phyloP scores from a whole-genome alignment of 768 basidiomycete species.

The Lentinula sp. region DNA sequence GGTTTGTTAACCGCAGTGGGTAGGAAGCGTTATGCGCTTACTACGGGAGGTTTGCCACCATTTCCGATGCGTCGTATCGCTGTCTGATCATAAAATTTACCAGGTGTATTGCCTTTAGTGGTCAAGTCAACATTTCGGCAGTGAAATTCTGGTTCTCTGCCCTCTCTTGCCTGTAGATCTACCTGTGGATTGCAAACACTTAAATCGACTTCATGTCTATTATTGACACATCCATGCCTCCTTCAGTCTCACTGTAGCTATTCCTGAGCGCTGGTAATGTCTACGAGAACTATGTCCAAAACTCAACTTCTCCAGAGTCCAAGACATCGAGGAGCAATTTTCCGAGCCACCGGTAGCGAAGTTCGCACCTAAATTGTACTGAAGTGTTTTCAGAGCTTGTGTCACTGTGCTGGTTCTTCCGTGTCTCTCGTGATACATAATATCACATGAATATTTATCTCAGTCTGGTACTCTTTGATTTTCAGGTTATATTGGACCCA shows the following conservation, averaged over 20 bases:
- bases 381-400: too few relatives aligned
- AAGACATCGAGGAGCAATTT: background rate
- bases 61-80: background rate
- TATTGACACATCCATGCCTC: too few relatives aligned
- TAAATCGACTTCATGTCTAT: background rate
- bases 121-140: background rate
- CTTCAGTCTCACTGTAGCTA: too few relatives aligned
- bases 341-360: background rate
- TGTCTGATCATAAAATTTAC: background rate
- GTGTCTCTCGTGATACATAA: too few relatives aligned
- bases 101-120: conserved; percentile 7
- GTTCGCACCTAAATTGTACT: background rate
- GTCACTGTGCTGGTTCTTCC: too few relatives aligned
- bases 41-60: conserved; percentile 55
- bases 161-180: background rate
- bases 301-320: background rate
- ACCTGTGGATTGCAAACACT: background rate
- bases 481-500: too few relatives aligned
- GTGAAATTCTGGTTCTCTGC: background rate
- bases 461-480: too few relatives aligned
- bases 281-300: too few relatives aligned
- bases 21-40: conserved; percentile 38
- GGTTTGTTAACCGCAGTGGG: conserved; percentile 45
- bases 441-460: too few relatives aligned
- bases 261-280: too few relatives aligned